Percentiles rank a stretch among this genome's conserved stretches.
Conservation (phyloP, 805 yeast genomes). For the Ogataea polymorpha region DNA sequence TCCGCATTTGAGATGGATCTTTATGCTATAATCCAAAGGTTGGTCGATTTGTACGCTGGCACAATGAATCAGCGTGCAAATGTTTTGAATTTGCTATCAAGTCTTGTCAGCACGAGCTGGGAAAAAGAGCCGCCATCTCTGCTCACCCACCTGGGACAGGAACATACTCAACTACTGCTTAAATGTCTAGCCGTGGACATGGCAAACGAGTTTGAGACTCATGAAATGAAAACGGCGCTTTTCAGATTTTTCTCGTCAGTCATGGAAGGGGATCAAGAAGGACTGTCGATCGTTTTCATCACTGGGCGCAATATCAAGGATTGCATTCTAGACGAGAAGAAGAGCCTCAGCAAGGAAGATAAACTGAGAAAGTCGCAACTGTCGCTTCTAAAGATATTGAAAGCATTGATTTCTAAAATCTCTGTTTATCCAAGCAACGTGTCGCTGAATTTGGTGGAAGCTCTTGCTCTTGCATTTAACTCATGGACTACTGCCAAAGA, state of each 20-base stretch:
- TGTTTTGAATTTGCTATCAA: conserved; percentile 54
- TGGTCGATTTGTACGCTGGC: conserved; percentile 58
- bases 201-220: conserved; percentile 51
- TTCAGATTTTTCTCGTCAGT: conserved; percentile 67
- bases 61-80: conserved; percentile 44
- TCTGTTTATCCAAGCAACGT: conserved; percentile 57
- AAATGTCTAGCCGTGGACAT: conserved; percentile 60
- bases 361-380: conserved; percentile 10
- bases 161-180: conserved; percentile 56
- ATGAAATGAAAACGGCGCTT: conserved; percentile 48
- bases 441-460: conserved; percentile 66
- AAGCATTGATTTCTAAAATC: conserved; percentile 50
- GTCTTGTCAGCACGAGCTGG: conserved; percentile 56
- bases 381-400: conserved; percentile 57
- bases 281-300: conserved; percentile 65
- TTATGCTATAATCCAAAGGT: conserved; percentile 50
- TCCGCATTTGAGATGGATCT: conserved; percentile 64
- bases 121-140: conserved; percentile 67
- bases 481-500: conserved; percentile 70
- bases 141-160: conserved; percentile 74
- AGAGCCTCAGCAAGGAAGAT: conserved; percentile 8
- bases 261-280: conserved; percentile 72
- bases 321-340: conserved; percentile 21
- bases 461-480: conserved; percentile 70
- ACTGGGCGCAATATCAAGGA: conserved; percentile 52